Conservation (phyloP, 495 filamentous ascomycete species). For the Daldinia loculata region DNA sequence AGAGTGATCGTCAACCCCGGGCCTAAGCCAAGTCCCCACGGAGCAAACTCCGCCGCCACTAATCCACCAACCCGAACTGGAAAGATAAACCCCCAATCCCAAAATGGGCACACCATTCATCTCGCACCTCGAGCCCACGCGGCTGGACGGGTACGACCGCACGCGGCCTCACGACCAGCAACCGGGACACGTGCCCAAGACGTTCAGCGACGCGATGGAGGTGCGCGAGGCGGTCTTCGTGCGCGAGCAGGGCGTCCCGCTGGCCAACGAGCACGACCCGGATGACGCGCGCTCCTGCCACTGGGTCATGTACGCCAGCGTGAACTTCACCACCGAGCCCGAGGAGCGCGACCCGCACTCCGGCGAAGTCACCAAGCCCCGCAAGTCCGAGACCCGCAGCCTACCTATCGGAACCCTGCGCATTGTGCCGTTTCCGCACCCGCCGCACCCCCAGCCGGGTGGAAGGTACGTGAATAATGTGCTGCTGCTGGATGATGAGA, state of each 20-base stretch:
- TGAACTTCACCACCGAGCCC: constrained; percentile 49
- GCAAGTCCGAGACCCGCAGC: constrained; percentile 48
- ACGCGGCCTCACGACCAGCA: constrained; percentile 54
- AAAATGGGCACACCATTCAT: constrained; percentile 58
- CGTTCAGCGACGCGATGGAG: constrained; percentile 79
- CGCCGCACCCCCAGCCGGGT: constrained; percentile 62
- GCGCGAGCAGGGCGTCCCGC: constrained; percentile 72
- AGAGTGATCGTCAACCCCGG: not conserved
- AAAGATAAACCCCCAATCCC: too few relatives aligned
- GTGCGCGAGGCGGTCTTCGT: constrained; percentile 83
- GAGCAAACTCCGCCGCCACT: not conserved
- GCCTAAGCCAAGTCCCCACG: not conserved
- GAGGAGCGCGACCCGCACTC: constrained; percentile 47
- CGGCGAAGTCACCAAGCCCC: constrained; percentile 41
- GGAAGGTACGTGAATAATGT: constrained; percentile 51
- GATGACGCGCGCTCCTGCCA: constrained; percentile 83
- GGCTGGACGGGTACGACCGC: constrained; percentile 57
- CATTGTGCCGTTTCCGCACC: constrained; percentile 79
- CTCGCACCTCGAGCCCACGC: constrained; percentile 56
- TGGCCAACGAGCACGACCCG: constrained; percentile 75
- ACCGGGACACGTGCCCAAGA: constrained; percentile 57
- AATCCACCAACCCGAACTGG: not conserved
- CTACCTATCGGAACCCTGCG: constrained; percentile 77
- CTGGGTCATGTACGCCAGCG: constrained; percentile 76
- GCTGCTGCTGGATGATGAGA: constrained; percentile 43